Evolutionary conservation across 495 filamentous ascomycete genomes (phyloP), one percentile per base, ranked within the genome.

Genomic region (Astrothelium macrocarpum): DNA sequence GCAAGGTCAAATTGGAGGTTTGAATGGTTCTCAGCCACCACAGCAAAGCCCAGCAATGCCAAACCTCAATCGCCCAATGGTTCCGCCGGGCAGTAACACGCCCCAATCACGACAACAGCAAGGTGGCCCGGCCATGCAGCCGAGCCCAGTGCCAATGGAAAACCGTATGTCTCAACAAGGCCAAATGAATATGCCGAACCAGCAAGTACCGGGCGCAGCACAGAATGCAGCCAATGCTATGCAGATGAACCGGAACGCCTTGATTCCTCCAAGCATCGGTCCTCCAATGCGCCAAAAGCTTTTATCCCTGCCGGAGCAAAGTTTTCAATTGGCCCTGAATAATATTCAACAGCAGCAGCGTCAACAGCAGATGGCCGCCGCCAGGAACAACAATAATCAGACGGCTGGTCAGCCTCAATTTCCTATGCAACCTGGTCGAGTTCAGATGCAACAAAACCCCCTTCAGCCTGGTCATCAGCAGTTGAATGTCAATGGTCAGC

Each of bases 51-150:
- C 81, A 9, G 78, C 77, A 2, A 85, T 86, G 83, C 75, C 81
- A 0, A 83, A 81, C 75, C 73, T 86, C 43, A 87, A 83, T 43
- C 80, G 81, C 59, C 82, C 83, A 0, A 81, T 86, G 73, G 76
- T 74, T 25, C 76, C 78, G n/a, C 69, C 71, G 14, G 68, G 68
- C 23, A 53, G 62, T 31, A 62, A 66, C 14, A 70, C 71, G 4
- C 70, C 70, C 3, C 71, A 71, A 43, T 68, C 61, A 59, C 59
- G 66, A 18, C 67, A 69, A 4, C 49, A 26, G 25, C 49, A 56
- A 25, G 25, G 49, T 28, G 49, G 23, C 16, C 49, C 67, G 67
- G 31, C 23, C 20, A 58, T 63, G 5, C 65, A 70, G 46, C 62
- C 71, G 9, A 65, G 49, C 16, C 49, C 49, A 0, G 49, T 56